Conservation (phyloP, 345 rosid species). For the Kernera saxatilis region DNA sequence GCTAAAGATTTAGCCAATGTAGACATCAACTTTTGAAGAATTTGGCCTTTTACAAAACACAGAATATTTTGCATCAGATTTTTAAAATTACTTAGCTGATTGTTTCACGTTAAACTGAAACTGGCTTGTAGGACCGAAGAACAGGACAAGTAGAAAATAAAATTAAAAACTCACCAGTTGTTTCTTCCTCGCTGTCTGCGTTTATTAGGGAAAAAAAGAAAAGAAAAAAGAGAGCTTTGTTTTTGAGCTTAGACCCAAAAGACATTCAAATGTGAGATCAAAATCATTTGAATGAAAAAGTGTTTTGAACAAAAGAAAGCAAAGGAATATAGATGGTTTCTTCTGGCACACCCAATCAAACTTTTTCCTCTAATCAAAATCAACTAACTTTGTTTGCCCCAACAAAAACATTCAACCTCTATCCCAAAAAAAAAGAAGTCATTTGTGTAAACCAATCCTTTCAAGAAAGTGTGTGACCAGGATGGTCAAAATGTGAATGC, state of each 20-base stretch:
- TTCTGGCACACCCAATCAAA: slow-evolving; percentile 22
- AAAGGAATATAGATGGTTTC: slow-evolving; percentile 24
- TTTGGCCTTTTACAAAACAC: slow-evolving; percentile 13
- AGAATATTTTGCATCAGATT: slow-evolving; percentile 1
- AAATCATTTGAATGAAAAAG: slow-evolving; percentile 25
- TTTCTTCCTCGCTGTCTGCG: background rate
- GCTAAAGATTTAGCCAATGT: slow-evolving; percentile 19
- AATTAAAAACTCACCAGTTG: background rate
- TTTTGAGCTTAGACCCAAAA: slow-evolving; percentile 16
- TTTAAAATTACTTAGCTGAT: background rate
- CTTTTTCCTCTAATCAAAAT: background rate
- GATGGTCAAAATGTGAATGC: slow-evolving; percentile 23
- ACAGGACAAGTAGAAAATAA: background rate
- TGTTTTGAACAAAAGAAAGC: slow-evolving; percentile 21
- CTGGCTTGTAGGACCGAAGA: background rate
- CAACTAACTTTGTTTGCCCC: slow-evolving; percentile 15
- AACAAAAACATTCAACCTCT: background rate
- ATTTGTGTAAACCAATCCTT: slow-evolving; percentile 15
- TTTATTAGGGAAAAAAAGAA: background rate
- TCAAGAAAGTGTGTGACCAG: slow-evolving; percentile 26
- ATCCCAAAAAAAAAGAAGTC: background rate
- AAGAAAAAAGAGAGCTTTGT: background rate
- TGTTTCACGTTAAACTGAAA: background rate
- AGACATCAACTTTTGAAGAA: slow-evolving; percentile 22
- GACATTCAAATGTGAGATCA: slow-evolving; percentile 13